A percentile compares a stretch with the other conserved stretches of the same genome.
Conservation (phyloP, 1,284 basidiomycete genomes). For the Erythrobasidium hasegawianum region DNA sequence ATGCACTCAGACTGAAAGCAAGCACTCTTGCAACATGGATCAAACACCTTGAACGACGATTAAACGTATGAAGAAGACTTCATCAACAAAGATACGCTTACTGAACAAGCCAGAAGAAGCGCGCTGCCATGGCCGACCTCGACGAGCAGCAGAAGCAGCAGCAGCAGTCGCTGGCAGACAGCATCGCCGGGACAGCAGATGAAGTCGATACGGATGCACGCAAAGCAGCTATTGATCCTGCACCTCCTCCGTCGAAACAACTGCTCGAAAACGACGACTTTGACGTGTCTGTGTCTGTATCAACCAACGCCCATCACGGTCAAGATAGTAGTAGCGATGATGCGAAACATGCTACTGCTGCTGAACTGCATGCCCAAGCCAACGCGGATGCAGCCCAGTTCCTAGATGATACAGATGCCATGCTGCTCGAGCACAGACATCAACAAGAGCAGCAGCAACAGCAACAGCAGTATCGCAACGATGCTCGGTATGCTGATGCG, state of each 20-base stretch:
- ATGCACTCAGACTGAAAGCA: too few species aligned
- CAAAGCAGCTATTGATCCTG: conserved; percentile 7
- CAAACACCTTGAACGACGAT: too few species aligned
- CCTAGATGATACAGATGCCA: not conserved
- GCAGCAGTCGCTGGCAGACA: too few species aligned
- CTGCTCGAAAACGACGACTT: conserved; percentile 9
- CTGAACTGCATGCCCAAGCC: not conserved
- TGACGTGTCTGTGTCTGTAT: conserved; percentile 10
- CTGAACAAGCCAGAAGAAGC: too few species aligned
- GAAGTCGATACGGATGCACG: conserved; percentile 20
- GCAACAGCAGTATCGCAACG: not conserved
- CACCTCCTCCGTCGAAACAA: conserved; percentile 19
- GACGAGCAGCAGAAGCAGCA: too few species aligned
- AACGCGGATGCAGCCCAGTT: not conserved
- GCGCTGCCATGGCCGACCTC: too few species aligned
- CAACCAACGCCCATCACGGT: too few species aligned
- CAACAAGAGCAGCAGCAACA: not conserved
- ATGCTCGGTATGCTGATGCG: not conserved
- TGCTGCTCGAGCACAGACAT: not conserved
- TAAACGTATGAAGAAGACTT: too few species aligned
- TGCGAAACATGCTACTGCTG: conserved; percentile 8
- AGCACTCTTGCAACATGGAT: too few species aligned
- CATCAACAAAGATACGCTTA: too few species aligned
- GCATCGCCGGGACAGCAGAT: conserved; percentile 20
- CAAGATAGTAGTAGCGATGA: not conserved